Evolutionary conservation across 805 yeast genomes (phyloP).

Genomic region (Spathaspora sp.): DNA sequence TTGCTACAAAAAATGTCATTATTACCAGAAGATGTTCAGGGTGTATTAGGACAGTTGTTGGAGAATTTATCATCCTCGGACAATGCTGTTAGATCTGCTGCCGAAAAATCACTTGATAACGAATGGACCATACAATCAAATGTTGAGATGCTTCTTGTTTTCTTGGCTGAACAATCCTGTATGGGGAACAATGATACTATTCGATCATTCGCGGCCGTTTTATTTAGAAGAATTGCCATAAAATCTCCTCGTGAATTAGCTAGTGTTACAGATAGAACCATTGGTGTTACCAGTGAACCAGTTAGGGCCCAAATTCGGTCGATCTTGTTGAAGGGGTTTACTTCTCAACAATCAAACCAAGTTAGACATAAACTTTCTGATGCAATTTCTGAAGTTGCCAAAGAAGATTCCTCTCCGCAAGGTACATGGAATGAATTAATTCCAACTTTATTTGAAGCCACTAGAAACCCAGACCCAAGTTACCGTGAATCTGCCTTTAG

Average conservation of each 20-base stretch:
- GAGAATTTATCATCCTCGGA: constrained; percentile 70
- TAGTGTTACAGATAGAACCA: constrained; percentile 69
- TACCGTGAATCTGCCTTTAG: constrained; percentile 90
- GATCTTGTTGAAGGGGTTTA: constrained; percentile 70
- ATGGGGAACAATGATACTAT: constrained; percentile 56
- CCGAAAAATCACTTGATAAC: constrained; percentile 67
- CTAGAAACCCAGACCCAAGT: constrained; percentile 51
- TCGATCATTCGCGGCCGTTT: constrained; percentile 76
- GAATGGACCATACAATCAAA: constrained; percentile 73
- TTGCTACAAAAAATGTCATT: constrained; percentile 27
- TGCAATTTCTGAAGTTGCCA: constrained; percentile 89
- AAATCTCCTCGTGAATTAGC: constrained; percentile 68
- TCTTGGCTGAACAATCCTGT: constrained; percentile 77
- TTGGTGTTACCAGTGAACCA: constrained; percentile 62
- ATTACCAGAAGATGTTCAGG: constrained; percentile 60
- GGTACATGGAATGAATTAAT: constrained; percentile 75
- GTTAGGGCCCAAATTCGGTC: constrained; percentile 61
- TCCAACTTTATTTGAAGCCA: constrained; percentile 69
- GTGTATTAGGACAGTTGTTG: constrained; percentile 52
- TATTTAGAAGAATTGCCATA: constrained; percentile 82
- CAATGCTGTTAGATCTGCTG: constrained; percentile 68
- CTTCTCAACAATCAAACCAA: constrained; percentile 60
- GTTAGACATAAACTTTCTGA: constrained; percentile 92
- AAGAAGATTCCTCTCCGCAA: constrained; percentile 50
- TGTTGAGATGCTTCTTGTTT: constrained; percentile 68